Base-by-base conservation (phyloP, 176 grass and related monocot genomes). In the Stipa capillata region DNA sequence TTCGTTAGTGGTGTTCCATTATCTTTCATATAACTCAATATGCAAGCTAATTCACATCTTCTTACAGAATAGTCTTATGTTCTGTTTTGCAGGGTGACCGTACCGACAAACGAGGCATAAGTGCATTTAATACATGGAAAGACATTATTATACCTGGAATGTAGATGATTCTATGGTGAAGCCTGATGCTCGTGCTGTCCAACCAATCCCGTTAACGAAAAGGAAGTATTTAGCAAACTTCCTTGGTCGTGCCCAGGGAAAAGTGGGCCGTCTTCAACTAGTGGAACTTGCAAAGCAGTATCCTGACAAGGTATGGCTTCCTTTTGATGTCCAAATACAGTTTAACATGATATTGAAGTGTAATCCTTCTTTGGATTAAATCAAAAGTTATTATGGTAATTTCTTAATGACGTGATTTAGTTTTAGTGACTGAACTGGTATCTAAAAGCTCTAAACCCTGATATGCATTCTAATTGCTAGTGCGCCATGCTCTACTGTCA, bases 41-140 rank as follows among this genome's bases (percentile, higher is more conserved):
- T 66, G 48, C 58, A 41, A 66, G 8, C 27, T 59, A 51, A 69
- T 49, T 69, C 37, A 4, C 31, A 65, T 62, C 34, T 51, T 68
- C 35, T 34, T 45, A 70, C 39, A 28, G 5, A 53, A 68, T 74
- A 52, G 5, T 11, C 10, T 65, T 70, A 48, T 58, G 14, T 74
- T 90, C n/a, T 75, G 43, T 57, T 82, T 87, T 34, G 48, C 73
- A 98, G 96, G 96, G 92, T 66, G 96, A 98, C 63, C 92, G 81
- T 68, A 98, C 95, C 4, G 96, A 98, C 62, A 98, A 98, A 73
- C 88, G 88, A 62, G 86, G 89, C 57, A 85, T 63, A 70, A 98
- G 87, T 70, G 96, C 96, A 83, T 99, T 95, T 89, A 95, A 93
- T 71, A 94, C 96, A 67, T 94, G 91, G 92, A 94, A 98, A 89